Evolutionary conservation across 2,329 filamentous ascomycete genomes (phyloP), one percentile per base, ranked within the genome.

Genomic region (Aspergillus oerlinghausenensis): DNA sequence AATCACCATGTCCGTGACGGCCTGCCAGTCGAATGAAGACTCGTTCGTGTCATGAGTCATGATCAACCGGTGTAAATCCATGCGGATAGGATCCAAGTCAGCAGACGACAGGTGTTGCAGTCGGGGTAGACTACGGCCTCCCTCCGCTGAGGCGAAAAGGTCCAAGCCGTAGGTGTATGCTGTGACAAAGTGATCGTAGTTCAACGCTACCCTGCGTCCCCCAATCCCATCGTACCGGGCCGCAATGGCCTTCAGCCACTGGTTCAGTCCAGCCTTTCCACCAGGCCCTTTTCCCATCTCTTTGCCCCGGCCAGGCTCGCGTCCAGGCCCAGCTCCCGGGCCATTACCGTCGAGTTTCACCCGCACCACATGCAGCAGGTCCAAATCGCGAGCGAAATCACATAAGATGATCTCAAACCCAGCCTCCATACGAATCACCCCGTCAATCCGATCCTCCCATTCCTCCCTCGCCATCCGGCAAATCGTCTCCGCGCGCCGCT

Each of bases 351-450:
- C 14, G 2, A 0, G 1, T 38, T 38, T 67, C 23, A 65, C 65
- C 40, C 63, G 64, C 8, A 66, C 69, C 26, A 76, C 72, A n/a
- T 67, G 67, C 1, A 73, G 64, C 14, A 72, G 56, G 6, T 77
- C 66, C 1, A 81, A 59, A 59, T 75, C 65, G 17, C 70, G 62
- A 10, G 68, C 70, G 63, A 90, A 89, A 54, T 87, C 76, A 70
- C 87, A 90, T 23, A 88, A 75, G 52, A 90, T 86, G 51, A 89
- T 79, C 69, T 90, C 88, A 60, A 89, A 89, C 0, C 88, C 88
- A 10, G 81, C 80, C 66, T 90, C 88, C 79, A 86, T 86, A 14
- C 87, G 80, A 9, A 90, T 70, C 47, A 89, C 75, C 0, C 85
- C 86, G 64, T 89, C 84, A 23, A 89, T 73, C 17, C 74, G 74